phyloP scores from a whole-genome alignment of 1,284 basidiomycete species.

The Agaricales sp. region DNA sequence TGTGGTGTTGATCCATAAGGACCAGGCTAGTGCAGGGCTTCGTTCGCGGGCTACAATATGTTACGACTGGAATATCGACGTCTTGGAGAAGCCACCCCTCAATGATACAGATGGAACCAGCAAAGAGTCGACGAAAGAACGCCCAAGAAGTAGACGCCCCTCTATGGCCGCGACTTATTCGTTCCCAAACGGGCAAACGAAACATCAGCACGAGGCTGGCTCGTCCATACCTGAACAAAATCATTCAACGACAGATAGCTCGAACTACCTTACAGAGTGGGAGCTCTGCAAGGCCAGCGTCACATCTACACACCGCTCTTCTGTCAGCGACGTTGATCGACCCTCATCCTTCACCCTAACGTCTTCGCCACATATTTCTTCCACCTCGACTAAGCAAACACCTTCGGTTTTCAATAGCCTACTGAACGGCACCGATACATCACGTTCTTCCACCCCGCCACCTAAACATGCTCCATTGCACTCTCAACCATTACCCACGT shows the following conservation, averaged over 20 bases:
- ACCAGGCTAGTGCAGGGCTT: conserved; percentile 32
- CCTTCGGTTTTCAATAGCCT: neutral
- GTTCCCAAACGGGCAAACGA: neutral
- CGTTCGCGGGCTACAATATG: conserved; percentile 42
- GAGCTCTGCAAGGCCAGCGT: neutral
- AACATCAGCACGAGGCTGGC: neutral
- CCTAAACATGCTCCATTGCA: neutral
- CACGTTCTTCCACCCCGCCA: neutral
- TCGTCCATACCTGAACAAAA: neutral
- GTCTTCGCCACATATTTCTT: neutral
- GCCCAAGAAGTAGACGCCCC: neutral
- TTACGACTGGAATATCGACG: conserved; percentile 39
- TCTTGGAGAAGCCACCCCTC: conserved; percentile 22
- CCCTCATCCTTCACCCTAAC: neutral
- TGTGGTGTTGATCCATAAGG: conserved; percentile 36
- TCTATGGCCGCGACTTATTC: neutral
- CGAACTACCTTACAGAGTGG: neutral
- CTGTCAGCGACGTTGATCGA: neutral
- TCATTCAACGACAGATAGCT: neutral
- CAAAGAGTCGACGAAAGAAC: neutral
- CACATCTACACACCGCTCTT: neutral
- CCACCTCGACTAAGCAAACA: neutral
- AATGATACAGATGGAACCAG: conserved; percentile 3
- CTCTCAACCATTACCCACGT: neutral
- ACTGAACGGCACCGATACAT: neutral